phyloP scores from a whole-genome alignment of 352 stramenopile species.

The Pythium grandisporangium region DNA sequence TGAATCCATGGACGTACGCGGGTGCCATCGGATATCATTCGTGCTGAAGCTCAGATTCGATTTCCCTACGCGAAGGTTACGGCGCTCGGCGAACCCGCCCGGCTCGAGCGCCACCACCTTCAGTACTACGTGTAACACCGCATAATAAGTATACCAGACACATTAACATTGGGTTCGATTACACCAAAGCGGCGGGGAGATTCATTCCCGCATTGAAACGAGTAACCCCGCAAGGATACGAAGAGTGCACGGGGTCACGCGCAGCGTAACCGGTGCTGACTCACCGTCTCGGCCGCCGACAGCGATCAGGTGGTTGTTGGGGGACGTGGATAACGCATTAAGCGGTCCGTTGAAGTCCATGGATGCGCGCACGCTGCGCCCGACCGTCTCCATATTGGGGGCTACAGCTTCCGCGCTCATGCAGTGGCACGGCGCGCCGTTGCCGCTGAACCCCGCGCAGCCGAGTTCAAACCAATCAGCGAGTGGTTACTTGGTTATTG shows the following conservation, averaged over 20 bases:
- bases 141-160: too few relatives aligned
- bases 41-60: slow-evolving; percentile 83
- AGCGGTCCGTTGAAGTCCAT: slow-evolving; percentile 84
- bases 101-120: slow-evolving; percentile 79
- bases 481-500: not conserved
- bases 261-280: too few relatives aligned
- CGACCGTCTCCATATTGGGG: slow-evolving; percentile 31
- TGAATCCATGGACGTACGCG: slow-evolving; percentile 29
- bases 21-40: slow-evolving; percentile 86
- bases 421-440: slow-evolving; percentile 7
- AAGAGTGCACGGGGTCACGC: too few relatives aligned
- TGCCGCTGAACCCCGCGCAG: not conserved
- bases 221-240: too few relatives aligned
- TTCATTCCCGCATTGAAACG: too few relatives aligned
- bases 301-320: slow-evolving; percentile 72
- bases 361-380: slow-evolving; percentile 60
- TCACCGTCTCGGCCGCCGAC: slow-evolving; percentile 78
- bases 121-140: slow-evolving; percentile 51
- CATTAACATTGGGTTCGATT: too few relatives aligned
- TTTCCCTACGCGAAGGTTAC: slow-evolving; percentile 78
- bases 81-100: slow-evolving; percentile 70
- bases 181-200: too few relatives aligned
- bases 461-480: not conserved
- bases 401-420: too few relatives aligned
- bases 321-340: slow-evolving; percentile 77